phyloP scores from a whole-genome alignment of 1,284 basidiomycete species.

The Apiotrichum mycotoxinovorans region DNA sequence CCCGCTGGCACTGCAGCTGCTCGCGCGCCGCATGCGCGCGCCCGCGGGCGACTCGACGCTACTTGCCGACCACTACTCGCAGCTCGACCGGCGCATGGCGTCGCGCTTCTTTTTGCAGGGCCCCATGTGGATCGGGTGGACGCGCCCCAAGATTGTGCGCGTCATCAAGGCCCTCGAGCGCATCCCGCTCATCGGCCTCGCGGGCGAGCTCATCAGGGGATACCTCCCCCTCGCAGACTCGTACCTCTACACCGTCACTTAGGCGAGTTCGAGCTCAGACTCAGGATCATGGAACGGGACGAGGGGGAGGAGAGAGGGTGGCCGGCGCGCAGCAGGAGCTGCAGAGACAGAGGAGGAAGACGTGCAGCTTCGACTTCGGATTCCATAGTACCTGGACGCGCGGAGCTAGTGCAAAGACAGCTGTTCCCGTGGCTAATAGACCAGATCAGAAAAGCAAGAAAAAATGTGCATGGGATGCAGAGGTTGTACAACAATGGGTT shows the following conservation, averaged over 20 bases:
- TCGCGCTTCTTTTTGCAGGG: conserved; percentile 80
- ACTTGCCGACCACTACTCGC: conserved; percentile 63
- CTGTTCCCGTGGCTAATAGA: too few relatives aligned
- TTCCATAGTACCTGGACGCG: too few relatives aligned
- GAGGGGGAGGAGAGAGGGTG: neutral
- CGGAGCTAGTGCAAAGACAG: too few relatives aligned
- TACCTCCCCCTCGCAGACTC: conserved; percentile 93
- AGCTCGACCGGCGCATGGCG: conserved; percentile 71
- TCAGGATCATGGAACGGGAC: neutral
- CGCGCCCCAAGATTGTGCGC: conserved; percentile 69
- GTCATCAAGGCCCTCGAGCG: conserved; percentile 60
- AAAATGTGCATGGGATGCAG: neutral
- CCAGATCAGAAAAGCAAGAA: too few relatives aligned
- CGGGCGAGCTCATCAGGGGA: conserved; percentile 74
- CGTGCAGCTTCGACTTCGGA: too few relatives aligned
- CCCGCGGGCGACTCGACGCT: conserved; percentile 23
- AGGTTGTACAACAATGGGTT: conserved; percentile 13
- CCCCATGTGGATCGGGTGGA: conserved; percentile 81
- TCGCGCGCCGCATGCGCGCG: conserved; percentile 36
- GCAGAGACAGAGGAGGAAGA: neutral
- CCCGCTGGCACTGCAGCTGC: conserved; percentile 33
- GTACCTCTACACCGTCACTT: conserved; percentile 62
- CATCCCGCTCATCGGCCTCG: conserved; percentile 68
- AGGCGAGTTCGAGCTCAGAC: too few relatives aligned
- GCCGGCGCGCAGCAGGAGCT: neutral